Evolutionary conservation across 805 yeast species (phyloP), one percentile per base, ranked within the genome.

Genomic region (Cyberlindnera mycetangii): DNA sequence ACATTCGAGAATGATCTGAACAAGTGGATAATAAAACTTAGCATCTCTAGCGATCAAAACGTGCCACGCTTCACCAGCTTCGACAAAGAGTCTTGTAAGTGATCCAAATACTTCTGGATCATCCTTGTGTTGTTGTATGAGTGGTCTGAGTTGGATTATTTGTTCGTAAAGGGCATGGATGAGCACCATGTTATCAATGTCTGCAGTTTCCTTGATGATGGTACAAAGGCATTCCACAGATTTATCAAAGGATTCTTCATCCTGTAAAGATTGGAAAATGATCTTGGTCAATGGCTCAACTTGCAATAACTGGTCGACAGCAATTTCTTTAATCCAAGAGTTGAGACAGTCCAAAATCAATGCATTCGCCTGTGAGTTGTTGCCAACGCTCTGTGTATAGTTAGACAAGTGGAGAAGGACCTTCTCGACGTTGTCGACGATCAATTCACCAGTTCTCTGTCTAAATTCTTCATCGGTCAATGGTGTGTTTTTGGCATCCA

Each of bases 31-130:
- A 67, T 86, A 90, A 36, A 76, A 75, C 36, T 65, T 66, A 0
- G 97, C 93, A 42, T 75, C 69, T 54, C 79, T 79, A 7, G 92
- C 89, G 40, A 93, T 80, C 27, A 86, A 70, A 27, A 86, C 85
- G 64, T 89, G 93, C 99, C 99, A 93, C 2, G 95, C 77, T 66
- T 89, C 97, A 45, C 96, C 96, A 2, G 97, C 95, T 55, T 89
- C 95, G 7, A 89, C 86, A 61, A 85, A 87, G 34, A 93, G 62
- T 56, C 93, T 74, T 0, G 95, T 78, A 42, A 86, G 68, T 12
- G 85, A 80, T 45, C 82, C 83, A 57, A 85, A 75, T 31, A 75
- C 72, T 28, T 85, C 93, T 1, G 61, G 51, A 42, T 62, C 66
- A 39, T 70, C 74, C 32, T 58, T 55, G 21, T 54, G 67, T 42